A percentile compares a stretch with the other conserved stretches of the same genome.
phyloP scores from a whole-genome alignment of 768 basidiomycete genomes.

The Tylopilus rubrobrunneus region DNA sequence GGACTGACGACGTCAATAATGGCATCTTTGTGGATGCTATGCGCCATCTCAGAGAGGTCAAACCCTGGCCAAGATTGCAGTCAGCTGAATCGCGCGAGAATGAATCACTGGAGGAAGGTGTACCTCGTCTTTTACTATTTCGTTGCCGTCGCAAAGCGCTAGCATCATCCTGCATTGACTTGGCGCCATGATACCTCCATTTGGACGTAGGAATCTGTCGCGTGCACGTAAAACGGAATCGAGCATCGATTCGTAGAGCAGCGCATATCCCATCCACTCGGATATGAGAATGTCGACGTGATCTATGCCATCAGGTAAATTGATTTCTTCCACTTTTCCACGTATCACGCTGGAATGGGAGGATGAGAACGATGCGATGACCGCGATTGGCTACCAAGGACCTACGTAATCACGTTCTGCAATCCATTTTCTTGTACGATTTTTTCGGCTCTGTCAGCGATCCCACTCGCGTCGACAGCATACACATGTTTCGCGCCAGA shows the following conservation, averaged over 20 bases:
- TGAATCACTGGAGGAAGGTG: constrained; percentile 12
- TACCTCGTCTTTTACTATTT: constrained; percentile 83
- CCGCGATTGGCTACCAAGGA: constrained; percentile 7
- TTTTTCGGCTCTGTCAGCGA: constrained; percentile 70
- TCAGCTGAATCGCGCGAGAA: neutral
- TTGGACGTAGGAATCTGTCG: constrained; percentile 74
- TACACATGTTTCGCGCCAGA: constrained; percentile 89
- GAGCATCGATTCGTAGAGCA: constrained; percentile 96
- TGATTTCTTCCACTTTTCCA: constrained; percentile 88
- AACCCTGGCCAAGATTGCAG: constrained; percentile 57
- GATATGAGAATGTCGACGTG: constrained; percentile 94
- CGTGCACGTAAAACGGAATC: constrained; percentile 90
- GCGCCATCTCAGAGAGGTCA: constrained; percentile 79
- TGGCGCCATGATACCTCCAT: constrained; percentile 81
- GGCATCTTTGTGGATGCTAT: constrained; percentile 73
- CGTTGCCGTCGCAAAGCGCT: constrained; percentile 72
- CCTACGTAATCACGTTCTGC: constrained; percentile 64
- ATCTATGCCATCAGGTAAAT: constrained; percentile 62
- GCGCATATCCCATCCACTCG: constrained; percentile 96
- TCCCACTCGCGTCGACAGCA: constrained; percentile 86
- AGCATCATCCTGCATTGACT: constrained; percentile 85
- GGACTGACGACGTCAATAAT: constrained; percentile 75
- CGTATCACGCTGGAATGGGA: constrained; percentile 58
- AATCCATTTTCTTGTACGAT: constrained; percentile 77
- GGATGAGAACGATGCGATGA: constrained; percentile 2